A percentile compares a stretch with the other conserved stretches of the same genome.
Evolutionary conservation across 2,329 filamentous ascomycete species (phyloP).

Genomic region (Penicillium psychrosexuale): DNA sequence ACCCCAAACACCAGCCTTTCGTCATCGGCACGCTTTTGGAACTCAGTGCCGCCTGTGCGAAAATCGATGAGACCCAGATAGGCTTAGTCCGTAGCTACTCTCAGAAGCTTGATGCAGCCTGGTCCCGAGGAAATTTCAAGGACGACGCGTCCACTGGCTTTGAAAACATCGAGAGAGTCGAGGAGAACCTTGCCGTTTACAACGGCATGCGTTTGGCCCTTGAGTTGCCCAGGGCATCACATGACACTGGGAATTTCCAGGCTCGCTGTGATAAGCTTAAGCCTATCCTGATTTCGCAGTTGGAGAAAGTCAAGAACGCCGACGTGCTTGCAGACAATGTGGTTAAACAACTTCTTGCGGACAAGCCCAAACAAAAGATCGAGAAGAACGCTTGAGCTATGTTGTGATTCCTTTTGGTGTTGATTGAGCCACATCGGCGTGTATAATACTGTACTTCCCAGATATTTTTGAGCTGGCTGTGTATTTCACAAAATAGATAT

Average conservation of each 20-base stretch:
- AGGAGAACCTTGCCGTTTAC: constrained; percentile 37
- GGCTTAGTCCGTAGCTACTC: constrained; percentile 42
- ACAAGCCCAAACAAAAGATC: not conserved
- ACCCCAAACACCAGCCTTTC: constrained; percentile 42
- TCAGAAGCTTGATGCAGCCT: constrained; percentile 35
- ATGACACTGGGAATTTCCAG: not conserved
- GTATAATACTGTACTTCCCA: constrained; percentile 23
- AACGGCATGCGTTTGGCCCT: constrained; percentile 43
- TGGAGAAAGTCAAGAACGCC: constrained; percentile 39
- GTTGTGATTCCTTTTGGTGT: not conserved
- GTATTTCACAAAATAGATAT: constrained; percentile 19
- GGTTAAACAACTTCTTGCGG: constrained; percentile 1
- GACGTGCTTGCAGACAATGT: constrained; percentile 25
- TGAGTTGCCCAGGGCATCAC: not conserved
- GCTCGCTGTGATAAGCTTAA: not conserved
- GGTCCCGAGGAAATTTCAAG: constrained; percentile 28
- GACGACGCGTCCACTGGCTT: constrained; percentile 12
- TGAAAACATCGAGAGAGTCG: constrained; percentile 23
- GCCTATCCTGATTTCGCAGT: constrained; percentile 28
- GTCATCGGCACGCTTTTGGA: constrained; percentile 46
- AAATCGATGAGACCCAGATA: constrained; percentile 41
- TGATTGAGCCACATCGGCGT: constrained; percentile 11
- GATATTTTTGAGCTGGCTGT: constrained; percentile 18
- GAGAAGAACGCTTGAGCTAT: not conserved
- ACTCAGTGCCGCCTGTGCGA: constrained; percentile 44